Percentiles rank a stretch among this genome's conserved stretches.
Evolutionary conservation across 345 rosid species (phyloP).

Genomic region (Noccaea bulbosa): DNA sequence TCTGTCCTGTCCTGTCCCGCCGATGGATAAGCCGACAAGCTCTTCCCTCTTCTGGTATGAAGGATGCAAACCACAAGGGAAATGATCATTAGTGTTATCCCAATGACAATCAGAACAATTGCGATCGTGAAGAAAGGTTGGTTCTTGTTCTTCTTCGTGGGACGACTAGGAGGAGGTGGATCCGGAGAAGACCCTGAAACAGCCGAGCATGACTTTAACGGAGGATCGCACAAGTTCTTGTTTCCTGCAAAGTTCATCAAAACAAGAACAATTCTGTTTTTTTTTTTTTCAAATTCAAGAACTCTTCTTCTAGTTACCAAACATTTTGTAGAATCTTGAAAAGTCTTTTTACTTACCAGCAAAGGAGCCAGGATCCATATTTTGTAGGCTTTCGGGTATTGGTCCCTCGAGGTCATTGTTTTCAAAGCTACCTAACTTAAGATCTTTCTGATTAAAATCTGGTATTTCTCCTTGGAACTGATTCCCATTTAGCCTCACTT

Average conservation of each 20-base stretch:
- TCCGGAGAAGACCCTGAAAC: constrained; percentile 4
- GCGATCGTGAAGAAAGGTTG: constrained; percentile 25
- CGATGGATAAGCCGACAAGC: constrained; percentile 38
- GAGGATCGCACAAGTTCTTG: constrained; percentile 60
- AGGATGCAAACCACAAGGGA: constrained; percentile 33
- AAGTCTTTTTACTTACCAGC: constrained; percentile 50
- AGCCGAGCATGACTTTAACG: constrained; percentile 49
- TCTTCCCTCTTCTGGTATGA: constrained; percentile 24
- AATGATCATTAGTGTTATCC: constrained; percentile 37
- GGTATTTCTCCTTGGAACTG: constrained; percentile 64
- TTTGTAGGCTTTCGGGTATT: constrained; percentile 58
- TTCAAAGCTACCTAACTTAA: constrained; percentile 55
- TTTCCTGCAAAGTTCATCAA: constrained; percentile 53
- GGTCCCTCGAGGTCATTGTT: constrained; percentile 74
- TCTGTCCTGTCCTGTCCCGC: constrained; percentile 33
- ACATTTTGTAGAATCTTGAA: constrained; percentile 12
- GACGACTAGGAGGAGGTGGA: background rate
- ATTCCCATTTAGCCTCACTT: constrained; percentile 70
- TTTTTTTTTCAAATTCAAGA: constrained; percentile 17
- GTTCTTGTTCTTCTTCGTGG: constrained; percentile 15
- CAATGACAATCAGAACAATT: constrained; percentile 39
- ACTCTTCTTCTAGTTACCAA: constrained; percentile 1
- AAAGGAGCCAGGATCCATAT: constrained; percentile 52
- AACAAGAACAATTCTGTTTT: constrained; percentile 16
- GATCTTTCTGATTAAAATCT: constrained; percentile 44